Conservation (phyloP, 2,329 filamentous ascomycete genomes). For the Fusarium mexicanum region DNA sequence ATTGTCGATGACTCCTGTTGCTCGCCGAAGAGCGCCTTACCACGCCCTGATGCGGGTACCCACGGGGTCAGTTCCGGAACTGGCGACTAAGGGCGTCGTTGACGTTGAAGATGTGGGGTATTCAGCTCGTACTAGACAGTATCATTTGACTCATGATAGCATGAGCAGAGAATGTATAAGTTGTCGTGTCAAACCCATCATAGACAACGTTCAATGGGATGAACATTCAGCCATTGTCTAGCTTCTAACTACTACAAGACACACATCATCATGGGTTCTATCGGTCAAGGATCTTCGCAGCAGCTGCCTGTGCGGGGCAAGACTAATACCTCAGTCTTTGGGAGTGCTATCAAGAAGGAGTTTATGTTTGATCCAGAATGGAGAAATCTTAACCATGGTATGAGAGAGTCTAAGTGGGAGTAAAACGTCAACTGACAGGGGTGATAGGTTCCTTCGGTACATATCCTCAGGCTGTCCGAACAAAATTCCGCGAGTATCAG, state of each 20-base stretch:
- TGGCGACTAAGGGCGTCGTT: constrained; percentile 35
- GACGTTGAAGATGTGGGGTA: constrained; percentile 39
- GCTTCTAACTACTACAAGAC: background rate
- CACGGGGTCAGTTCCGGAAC: constrained; percentile 3
- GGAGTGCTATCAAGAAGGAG: constrained; percentile 62
- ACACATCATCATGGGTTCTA: constrained; percentile 34
- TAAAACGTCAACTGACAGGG: background rate
- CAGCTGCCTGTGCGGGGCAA: constrained; percentile 41
- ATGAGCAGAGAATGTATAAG: constrained; percentile 10
- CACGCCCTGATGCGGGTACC: constrained; percentile 25
- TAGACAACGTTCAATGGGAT: background rate
- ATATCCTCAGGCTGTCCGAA: constrained; percentile 70
- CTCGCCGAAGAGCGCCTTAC: background rate
- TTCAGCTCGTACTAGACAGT: background rate
- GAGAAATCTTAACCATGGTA: constrained; percentile 82
- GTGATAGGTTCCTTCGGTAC: constrained; percentile 79
- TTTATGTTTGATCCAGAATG: constrained; percentile 77
- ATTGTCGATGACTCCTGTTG: constrained; percentile 5
- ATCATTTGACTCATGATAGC: constrained; percentile 29
- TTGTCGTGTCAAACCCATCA: background rate
- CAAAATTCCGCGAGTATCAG: constrained; percentile 71
- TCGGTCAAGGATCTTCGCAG: constrained; percentile 19
- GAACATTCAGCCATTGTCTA: background rate
- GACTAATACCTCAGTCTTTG: constrained; percentile 42
- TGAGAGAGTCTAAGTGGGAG: background rate